These are phyloP conservation scores for Lathyrus sativus DNA, from an alignment of 306 rosid genomes.

Conservation along the genomic window DNA sequence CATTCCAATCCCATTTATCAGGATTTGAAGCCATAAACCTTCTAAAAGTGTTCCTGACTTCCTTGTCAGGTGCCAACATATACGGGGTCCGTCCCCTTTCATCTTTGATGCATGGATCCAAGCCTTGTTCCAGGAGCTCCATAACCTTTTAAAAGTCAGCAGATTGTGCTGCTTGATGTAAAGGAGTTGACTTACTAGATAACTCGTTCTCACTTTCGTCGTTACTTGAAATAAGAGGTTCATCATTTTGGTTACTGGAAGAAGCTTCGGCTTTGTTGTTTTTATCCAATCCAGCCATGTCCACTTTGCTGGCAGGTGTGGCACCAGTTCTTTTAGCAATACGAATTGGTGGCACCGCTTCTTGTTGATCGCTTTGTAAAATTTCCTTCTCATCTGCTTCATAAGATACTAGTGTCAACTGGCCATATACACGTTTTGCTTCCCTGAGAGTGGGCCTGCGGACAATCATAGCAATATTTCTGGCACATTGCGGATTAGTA, in stretches of 20 bases:
- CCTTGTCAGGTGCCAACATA: constrained; percentile 81
- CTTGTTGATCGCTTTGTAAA: too few species aligned
- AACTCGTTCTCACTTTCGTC: constrained; percentile 60
- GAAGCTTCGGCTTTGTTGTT: constrained; percentile 45
- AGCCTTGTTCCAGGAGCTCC: constrained; percentile 79
- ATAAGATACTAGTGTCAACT: too few species aligned
- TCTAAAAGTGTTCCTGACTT: constrained; percentile 83
- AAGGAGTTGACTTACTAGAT: constrained; percentile 55
- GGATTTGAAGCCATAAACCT: too few species aligned
- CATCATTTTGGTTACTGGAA: constrained; percentile 42
- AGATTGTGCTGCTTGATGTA: constrained; percentile 75
- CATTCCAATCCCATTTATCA: too few species aligned
- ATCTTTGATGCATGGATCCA: constrained; percentile 80
- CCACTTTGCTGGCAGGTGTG: too few species aligned
- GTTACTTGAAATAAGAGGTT: constrained; percentile 54
- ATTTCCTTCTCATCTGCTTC: too few species aligned
- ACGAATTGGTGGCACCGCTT: too few species aligned
- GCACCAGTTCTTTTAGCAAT: too few species aligned
- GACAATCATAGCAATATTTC: constrained; percentile 68
- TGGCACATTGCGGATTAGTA: constrained; percentile 53
- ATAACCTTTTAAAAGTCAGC: constrained; percentile 57
- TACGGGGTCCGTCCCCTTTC: constrained; percentile 90
- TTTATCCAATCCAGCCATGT: too few species aligned
- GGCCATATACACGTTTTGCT: too few species aligned
- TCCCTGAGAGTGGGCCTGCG: constrained; percentile 94